Evolutionary conservation across 2,329 filamentous ascomycete species (phyloP), one percentile per base, ranked within the genome.

Genomic region (Drechslerella stenobrocha): DNA sequence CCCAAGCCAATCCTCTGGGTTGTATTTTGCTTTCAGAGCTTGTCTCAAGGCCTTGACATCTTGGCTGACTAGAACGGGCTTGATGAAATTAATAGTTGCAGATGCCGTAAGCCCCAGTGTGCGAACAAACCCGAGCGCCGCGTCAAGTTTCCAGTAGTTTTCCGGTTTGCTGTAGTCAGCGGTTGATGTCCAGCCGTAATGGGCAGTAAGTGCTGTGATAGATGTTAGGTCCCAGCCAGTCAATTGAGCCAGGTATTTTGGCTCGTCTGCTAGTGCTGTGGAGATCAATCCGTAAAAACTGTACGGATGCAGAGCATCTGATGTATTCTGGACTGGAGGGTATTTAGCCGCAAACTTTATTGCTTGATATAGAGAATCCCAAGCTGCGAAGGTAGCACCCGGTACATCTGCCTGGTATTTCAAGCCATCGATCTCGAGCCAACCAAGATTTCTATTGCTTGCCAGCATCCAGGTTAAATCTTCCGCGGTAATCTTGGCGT

Each of bases 1-100:
- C 1, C n/a, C 30, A 5, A 56, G 26, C 53, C 64, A 52, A 23
- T 70, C 59, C 32, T 51, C 48, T 30, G 50, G 13, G 26, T 52
- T 26, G 11, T 60, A 51, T 13, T 40, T 52, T 3, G 35, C 20
- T 15, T 44, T 53, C 6, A 53, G 32, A 3, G 50, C 50, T 1
- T 40, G 7, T 53, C 50, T 42, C 15, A 30, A 24, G 11, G 18
- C 23, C 9, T 23, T 23, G 8, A 53, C 50, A 30, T 42, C 34
- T 2, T 53, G 28, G 18, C 30, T 37, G 7, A 9, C 18, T 13
- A 47, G 22, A 47, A 47, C 44, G 3, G 44, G 11, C 26, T 47
- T 47, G 4, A 30, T 30, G 7, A 47, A n/a, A 11, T 13, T 23
- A 20, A 26, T 9, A 4, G 44, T 47, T 13, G 44, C 26, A n/a